Conservation (phyloP, 1,284 basidiomycete genomes). For the Nidula niveotomentosa region DNA sequence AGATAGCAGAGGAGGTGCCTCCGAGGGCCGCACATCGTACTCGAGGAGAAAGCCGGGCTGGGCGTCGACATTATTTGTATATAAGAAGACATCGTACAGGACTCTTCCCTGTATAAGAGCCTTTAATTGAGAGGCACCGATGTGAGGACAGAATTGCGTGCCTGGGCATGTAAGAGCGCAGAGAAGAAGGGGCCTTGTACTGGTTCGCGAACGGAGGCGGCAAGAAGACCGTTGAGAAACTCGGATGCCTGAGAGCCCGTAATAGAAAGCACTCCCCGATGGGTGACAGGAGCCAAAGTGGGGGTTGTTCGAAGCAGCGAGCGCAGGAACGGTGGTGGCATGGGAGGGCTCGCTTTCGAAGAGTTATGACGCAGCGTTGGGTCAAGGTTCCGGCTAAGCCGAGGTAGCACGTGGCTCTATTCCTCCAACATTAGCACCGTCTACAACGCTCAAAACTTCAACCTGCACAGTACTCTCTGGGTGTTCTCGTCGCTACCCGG, state of each 20-base stretch:
- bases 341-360: constrained; percentile 4
- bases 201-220: constrained; percentile 54
- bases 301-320: constrained; percentile 50
- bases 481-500: background rate
- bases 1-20: constrained; percentile 58
- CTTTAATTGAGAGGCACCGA: constrained; percentile 10
- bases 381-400: too few species aligned
- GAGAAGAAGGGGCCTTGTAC: constrained; percentile 67
- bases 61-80: constrained; percentile 53
- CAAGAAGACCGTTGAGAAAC: constrained; percentile 88
- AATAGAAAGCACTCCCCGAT: constrained; percentile 72
- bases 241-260: constrained; percentile 81
- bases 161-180: constrained; percentile 87
- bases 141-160: constrained; percentile 30
- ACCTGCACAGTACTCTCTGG: background rate
- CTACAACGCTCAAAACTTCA: background rate
- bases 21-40: constrained; percentile 59
- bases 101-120: constrained; percentile 73
- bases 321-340: constrained; percentile 38
- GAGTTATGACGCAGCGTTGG: too few species aligned
- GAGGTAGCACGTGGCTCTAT: too few species aligned
- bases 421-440: too few species aligned
- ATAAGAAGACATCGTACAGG: constrained; percentile 86
- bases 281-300: constrained; percentile 59
- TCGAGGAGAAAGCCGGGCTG: constrained; percentile 72